phyloP scores from a whole-genome alignment of 108 stramenopile species.

The Stephanodiscus minutulus region DNA sequence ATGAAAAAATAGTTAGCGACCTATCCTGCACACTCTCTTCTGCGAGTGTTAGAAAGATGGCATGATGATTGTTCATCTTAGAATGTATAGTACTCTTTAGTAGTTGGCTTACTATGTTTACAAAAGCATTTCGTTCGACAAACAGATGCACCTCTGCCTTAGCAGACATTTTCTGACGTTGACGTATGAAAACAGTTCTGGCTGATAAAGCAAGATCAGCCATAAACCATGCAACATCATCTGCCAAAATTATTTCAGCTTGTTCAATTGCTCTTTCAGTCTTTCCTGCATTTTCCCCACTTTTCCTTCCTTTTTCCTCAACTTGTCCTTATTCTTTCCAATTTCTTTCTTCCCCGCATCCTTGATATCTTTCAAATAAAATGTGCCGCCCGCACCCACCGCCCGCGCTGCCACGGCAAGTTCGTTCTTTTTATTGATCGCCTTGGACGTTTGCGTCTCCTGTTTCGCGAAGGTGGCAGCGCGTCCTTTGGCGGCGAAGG shows the following conservation, averaged over 20 bases:
- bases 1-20: too few relatives aligned
- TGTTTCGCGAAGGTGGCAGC: slow-evolving; percentile 44
- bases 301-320: slow-evolving; percentile 76
- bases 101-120: too few relatives aligned
- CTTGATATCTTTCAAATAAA: slow-evolving; percentile 74
- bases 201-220: too few relatives aligned
- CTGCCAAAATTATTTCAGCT: slow-evolving; percentile 39
- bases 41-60: too few relatives aligned
- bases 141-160: too few relatives aligned
- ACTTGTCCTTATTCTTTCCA: slow-evolving; percentile 41
- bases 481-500: slow-evolving; percentile 62
- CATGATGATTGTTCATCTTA: too few relatives aligned
- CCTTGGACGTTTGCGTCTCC: slow-evolving; percentile 64
- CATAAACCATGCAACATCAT: too few relatives aligned
- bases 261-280: slow-evolving; percentile 67
- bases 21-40: too few relatives aligned
- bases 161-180: too few relatives aligned
- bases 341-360: slow-evolving; percentile 65
- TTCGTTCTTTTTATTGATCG: slow-evolving; percentile 83
- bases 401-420: slow-evolving; percentile 76
- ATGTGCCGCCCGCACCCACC: slow-evolving; percentile 57
- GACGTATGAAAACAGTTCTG: too few relatives aligned
- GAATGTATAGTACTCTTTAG: too few relatives aligned
- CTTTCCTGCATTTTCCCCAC: slow-evolving; percentile 63
- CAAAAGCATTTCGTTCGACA: too few relatives aligned